Evolutionary conservation across 108 stramenopile genomes (phyloP), one percentile per base, ranked within the genome.

Genomic region (Nannochloropsis granulata): DNA sequence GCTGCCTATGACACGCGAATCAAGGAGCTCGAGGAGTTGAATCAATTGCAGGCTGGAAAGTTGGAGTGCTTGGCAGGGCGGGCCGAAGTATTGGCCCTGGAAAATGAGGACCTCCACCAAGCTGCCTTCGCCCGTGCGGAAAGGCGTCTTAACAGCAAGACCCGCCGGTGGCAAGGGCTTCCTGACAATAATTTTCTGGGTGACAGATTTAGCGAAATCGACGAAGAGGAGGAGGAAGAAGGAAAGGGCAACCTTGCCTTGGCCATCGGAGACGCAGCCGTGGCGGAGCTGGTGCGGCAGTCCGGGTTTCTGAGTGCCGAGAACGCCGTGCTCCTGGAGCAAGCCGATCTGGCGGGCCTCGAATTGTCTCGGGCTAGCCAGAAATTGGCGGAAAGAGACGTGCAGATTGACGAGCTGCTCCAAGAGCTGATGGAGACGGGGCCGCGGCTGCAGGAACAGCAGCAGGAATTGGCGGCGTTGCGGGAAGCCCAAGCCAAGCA

Each of bases 1-100:
- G 43, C 86, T 79, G 87, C 87, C 13, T 87, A 87, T 85, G 87
- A 87, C 43, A 83, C 83, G 23, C 86, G 87, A 23, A 87, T 87
- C 23, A 24, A 86, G 86, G 87, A 85, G 86, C 21, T 9, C 8
- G 82, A 24, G 82, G 23, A 25, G 13, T 23, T 79, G 24, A 23
- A 25, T 23, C 24, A 24, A 24, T 79, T 79, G 24, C 56, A 71
- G 56, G 56, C 56, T 16, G 56, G n/a, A 71, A 71, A 71, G 56
- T 10, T 71, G 56, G 56, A 16, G n/a, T 71, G 0, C n/a, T 3
- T 71, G 56, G 56, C 56, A n/a, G 56, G 56, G 16, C 16, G n/a
- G 56, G 56, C 56, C 56, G 56, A 71, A 71, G 56, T 71, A n/a
- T 71, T 71, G 56, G 56, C 56, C 7, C n/a, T 71, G n/a, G 56